phyloP scores from a whole-genome alignment of 2,329 filamentous ascomycete genomes.

The Raffaelea albimanens region DNA sequence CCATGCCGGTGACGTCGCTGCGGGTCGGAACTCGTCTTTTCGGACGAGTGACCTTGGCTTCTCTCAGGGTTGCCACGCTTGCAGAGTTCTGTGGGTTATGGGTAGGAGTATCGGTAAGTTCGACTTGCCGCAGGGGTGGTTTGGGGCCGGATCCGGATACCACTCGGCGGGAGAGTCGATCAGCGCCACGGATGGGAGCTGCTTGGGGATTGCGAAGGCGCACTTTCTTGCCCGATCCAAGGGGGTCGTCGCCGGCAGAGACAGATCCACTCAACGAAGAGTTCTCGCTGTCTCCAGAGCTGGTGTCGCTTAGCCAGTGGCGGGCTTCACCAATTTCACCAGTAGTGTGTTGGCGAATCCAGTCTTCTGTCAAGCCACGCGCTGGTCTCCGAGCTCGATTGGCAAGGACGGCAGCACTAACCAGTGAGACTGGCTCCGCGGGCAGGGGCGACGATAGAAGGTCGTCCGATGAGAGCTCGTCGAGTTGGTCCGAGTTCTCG shows the following conservation, averaged over 20 bases:
- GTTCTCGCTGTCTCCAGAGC: conserved; percentile 61
- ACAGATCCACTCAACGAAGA: conserved; percentile 64
- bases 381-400: conserved; percentile 51
- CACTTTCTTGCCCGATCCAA: conserved; percentile 38
- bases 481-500: background rate
- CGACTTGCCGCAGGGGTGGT: background rate
- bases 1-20: background rate
- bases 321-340: conserved; percentile 60
- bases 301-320: conserved; percentile 79
- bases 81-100: conserved; percentile 36
- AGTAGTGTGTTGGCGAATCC: conserved; percentile 79
- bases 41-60: conserved; percentile 19
- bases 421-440: conserved; percentile 20
- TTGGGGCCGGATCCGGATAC: background rate
- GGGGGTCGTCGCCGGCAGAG: conserved; percentile 32
- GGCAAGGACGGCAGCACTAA: conserved; percentile 51
- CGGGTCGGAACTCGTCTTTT: conserved; percentile 1
- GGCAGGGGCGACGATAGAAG: background rate
- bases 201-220: conserved; percentile 8
- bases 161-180: background rate
- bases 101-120: conserved; percentile 4
- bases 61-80: conserved; percentile 47
- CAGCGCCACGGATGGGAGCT: background rate
- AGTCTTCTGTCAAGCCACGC: conserved; percentile 66
- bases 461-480: background rate